Conservation (phyloP, 202 grass and related monocot species). For the Schoenoplectus triqueter region DNA sequence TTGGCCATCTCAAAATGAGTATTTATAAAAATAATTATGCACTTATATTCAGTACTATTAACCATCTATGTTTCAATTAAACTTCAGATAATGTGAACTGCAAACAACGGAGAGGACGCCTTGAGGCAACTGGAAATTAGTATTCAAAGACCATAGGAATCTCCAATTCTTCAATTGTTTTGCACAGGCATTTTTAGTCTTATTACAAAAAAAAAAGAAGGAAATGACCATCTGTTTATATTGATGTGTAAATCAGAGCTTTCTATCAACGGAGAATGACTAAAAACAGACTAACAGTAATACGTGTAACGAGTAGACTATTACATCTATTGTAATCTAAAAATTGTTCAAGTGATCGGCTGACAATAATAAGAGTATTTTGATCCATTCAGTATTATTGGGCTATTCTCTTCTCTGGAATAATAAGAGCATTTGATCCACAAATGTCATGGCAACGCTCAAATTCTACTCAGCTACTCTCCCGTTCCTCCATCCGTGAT, state of each 20-base stretch:
- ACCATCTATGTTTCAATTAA: background rate
- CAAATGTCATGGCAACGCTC: background rate
- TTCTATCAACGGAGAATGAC: background rate
- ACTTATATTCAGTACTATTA: background rate
- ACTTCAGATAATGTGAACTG: constrained; percentile 31
- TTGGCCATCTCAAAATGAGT: background rate
- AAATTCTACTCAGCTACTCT: background rate
- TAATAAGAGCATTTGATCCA: background rate
- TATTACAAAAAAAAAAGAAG: background rate
- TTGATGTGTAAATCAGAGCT: constrained; percentile 14
- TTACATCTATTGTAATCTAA: constrained; percentile 14
- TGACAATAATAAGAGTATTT: too few species aligned
- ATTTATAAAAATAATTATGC: background rate
- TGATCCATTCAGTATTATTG: background rate
- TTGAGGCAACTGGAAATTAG: background rate
- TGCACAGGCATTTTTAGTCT: background rate
- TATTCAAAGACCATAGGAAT: background rate
- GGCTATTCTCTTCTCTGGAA: background rate
- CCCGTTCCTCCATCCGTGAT: background rate
- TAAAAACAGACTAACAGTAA: constrained; percentile 6
- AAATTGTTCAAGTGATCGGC: background rate
- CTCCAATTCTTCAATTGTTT: constrained; percentile 14
- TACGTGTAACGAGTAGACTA: background rate
- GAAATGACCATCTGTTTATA: background rate
- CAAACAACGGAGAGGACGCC: background rate